These are phyloP conservation scores for Ceratobasidium sp. DNA, from an alignment of 1,284 basidiomycete genomes.

Conservation along the genomic window DNA sequence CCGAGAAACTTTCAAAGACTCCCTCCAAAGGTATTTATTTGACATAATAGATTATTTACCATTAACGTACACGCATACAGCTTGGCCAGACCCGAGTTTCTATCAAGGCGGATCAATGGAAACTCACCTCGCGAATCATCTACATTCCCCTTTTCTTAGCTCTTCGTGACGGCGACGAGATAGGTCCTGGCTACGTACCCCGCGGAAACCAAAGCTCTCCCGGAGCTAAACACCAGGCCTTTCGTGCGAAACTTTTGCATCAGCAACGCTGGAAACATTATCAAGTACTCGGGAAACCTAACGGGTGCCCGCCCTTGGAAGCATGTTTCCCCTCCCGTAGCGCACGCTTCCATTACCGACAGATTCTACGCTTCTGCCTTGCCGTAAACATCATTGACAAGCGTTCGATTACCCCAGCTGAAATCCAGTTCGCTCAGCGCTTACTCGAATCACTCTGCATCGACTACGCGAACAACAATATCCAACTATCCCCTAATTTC, in stretches of 20 bases:
- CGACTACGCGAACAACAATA: neutral
- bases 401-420: too few relatives aligned
- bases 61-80: too few relatives aligned
- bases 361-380: neutral
- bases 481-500: conserved; percentile 9
- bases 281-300: neutral
- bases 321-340: neutral
- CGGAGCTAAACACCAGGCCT: conserved; percentile 5
- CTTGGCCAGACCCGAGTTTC: too few relatives aligned
- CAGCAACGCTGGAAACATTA: conserved; percentile 9
- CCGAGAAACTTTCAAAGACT: conserved; percentile 2
- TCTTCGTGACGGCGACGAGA: too few relatives aligned
- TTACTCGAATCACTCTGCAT: conserved; percentile 10
- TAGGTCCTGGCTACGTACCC: too few relatives aligned
- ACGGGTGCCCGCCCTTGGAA: conserved; percentile 2
- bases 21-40: too few relatives aligned
- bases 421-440: neutral
- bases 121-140: neutral
- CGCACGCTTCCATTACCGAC: neutral
- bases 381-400: too few relatives aligned
- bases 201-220: neutral
- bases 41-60: too few relatives aligned
- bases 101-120: too few relatives aligned
- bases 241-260: conserved; percentile 7
- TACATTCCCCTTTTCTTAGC: too few relatives aligned